phyloP scores from a whole-genome alignment of 495 filamentous ascomycete species.

The Pyrenula massariospora region DNA sequence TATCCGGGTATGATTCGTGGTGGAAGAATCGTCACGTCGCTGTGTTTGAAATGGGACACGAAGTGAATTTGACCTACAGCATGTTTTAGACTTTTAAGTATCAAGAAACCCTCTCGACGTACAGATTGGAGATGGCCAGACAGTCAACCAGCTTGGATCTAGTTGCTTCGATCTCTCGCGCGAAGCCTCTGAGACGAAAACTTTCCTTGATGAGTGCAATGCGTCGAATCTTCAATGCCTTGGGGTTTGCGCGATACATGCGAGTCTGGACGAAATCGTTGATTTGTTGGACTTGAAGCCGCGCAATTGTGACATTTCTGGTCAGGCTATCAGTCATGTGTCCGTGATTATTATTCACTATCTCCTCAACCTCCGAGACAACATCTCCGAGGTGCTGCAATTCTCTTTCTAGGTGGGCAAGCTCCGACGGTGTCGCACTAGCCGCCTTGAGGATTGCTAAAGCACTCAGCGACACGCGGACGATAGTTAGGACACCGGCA shows the following conservation, averaged over 20 bases:
- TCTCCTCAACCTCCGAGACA: background rate
- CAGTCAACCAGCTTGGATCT: background rate
- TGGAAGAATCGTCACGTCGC: background rate
- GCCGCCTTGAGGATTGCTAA: background rate
- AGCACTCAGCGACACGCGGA: conserved; percentile 1
- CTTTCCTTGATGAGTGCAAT: background rate
- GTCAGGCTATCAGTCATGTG: background rate
- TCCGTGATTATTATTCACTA: background rate
- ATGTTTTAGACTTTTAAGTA: background rate
- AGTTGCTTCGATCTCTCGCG: background rate
- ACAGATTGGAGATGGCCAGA: background rate
- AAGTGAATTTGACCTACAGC: background rate
- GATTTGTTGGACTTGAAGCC: background rate
- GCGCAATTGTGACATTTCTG: background rate
- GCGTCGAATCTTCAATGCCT: background rate
- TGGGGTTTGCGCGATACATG: background rate
- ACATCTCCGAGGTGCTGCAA: background rate
- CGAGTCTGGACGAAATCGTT: background rate
- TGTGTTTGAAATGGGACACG: background rate
- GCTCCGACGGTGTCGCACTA: background rate
- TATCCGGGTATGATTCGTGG: background rate
- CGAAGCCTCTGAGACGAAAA: background rate
- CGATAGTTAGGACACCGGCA: conserved; percentile 2
- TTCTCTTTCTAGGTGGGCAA: background rate
- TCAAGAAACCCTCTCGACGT: background rate